Base-by-base conservation (phyloP, 176 grass and related monocot genomes). In the Cocos nucifera region DNA sequence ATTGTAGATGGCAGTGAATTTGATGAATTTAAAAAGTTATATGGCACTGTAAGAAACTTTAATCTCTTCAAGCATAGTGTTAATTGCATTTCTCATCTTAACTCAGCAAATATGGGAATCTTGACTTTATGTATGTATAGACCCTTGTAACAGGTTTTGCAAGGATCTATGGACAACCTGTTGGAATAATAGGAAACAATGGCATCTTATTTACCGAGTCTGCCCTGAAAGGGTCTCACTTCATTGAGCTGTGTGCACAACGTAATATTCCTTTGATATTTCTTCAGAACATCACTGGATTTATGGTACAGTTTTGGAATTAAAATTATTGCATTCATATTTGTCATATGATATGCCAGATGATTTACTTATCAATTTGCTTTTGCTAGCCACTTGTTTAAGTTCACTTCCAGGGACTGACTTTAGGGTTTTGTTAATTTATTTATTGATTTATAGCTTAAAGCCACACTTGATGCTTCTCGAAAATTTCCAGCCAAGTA, bases 201-300 rank as follows among this genome's bases (percentile, higher is more conserved):
- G 92, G 92, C 23, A 91, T 97, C 78, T 88, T 97, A 66, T 97
- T 97, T 75, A 83, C 72, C 15, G 92, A 97, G 74, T 91, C 92
- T 69, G 92, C 92, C 0, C 57, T 91, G 52, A 97, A 97, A 78
- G 87, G 87, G 50, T 64, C 84, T n/a, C 92, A 97, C 72, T 97
- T 97, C 63, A 91, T 97, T 70, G 84, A 97, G 57, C 75, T 97
- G 68, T 97, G 92, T 80, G 81, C 87, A 49, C 92, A 97, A 57
- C 81, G 92, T 32, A 87, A 88, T 76, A 91, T 97, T 78, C 92
- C 92, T 85, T 85, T 97, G 73, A 91, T 97, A 58, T 97, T 97
- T 69, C 92, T 97, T 83, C 92, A 97, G 74, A 97, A 97, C 73
- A 97, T 97, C 69, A 85, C 92, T 78, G 92, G 92, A 22, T 97